Percentiles rank a stretch among this genome's conserved stretches.
Conservation (phyloP, 805 yeast species). For the Metschnikowia dekortorum region DNA sequence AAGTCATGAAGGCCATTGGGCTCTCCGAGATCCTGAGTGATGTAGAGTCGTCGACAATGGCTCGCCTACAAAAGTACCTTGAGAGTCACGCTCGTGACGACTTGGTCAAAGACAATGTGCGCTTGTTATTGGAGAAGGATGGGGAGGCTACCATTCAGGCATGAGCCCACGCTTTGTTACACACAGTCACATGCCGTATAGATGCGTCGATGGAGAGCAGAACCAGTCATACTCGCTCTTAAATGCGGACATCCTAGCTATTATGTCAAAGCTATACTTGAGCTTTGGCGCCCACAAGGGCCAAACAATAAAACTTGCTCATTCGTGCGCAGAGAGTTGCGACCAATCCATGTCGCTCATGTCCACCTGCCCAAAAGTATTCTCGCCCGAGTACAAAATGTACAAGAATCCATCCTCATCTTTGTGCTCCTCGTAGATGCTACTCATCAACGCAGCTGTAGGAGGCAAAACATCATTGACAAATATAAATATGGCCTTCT, state of each 20-base stretch:
- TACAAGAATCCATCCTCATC: slow-evolving; percentile 97
- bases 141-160: slow-evolving; percentile 4
- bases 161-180: neutral
- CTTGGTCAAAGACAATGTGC: slow-evolving; percentile 6
- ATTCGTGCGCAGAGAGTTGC: slow-evolving; percentile 4
- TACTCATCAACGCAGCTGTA: slow-evolving; percentile 93
- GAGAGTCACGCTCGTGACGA: slow-evolving; percentile 5
- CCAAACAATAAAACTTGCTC: neutral
- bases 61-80: slow-evolving; percentile 6
- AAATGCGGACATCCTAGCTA: neutral
- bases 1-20: slow-evolving; percentile 9
- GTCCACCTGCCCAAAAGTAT: slow-evolving; percentile 73
- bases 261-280: neutral
- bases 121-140: slow-evolving; percentile 13
- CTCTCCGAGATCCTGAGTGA: neutral
- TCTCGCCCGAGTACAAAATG: slow-evolving; percentile 94
- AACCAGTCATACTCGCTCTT: slow-evolving; percentile 2
- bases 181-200: neutral
- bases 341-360: slow-evolving; percentile 19
- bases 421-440: slow-evolving; percentile 93
- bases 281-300: neutral
- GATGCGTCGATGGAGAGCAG: neutral
- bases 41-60: slow-evolving; percentile 3
- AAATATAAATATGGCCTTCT: slow-evolving; percentile 95
- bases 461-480: slow-evolving; percentile 97